These are phyloP conservation scores for Skeletonema grethae DNA, from an alignment of 108 stramenopile genomes.

Conservation along the genomic window DNA sequence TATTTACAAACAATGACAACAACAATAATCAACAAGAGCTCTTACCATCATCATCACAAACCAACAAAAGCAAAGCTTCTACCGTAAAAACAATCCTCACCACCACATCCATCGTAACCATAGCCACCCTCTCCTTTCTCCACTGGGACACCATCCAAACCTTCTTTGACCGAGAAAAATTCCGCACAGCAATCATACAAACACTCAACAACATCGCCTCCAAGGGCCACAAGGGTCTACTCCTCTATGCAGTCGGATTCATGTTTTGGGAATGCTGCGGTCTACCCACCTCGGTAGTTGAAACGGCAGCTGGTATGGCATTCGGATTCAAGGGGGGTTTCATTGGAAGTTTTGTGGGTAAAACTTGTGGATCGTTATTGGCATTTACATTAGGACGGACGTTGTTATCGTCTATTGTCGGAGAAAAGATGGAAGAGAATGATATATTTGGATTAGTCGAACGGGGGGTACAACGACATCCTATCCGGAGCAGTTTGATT, in stretches of 20 bases:
- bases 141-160: constrained; percentile 17
- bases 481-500: constrained; percentile 29
- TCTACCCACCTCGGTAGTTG: constrained; percentile 42
- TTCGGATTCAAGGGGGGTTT: constrained; percentile 35
- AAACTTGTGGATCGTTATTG: constrained; percentile 36
- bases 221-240: constrained; percentile 13
- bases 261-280: constrained; percentile 37
- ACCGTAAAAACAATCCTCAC: background rate
- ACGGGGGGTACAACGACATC: constrained; percentile 18
- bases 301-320: constrained; percentile 44
- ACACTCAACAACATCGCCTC: constrained; percentile 24
- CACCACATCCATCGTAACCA: background rate
- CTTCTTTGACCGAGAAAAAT: constrained; percentile 24
- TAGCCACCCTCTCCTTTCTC: constrained; percentile 2
- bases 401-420: constrained; percentile 12
- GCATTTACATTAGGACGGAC: constrained; percentile 40
- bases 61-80: background rate
- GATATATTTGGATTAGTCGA: constrained; percentile 30
- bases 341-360: constrained; percentile 29
- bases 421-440: constrained; percentile 10
- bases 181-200: constrained; percentile 23
- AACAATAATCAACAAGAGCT: background rate
- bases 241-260: constrained; percentile 20
- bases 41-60: background rate
- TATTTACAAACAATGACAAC: background rate